These are phyloP conservation scores for Paecilomyces variotii DNA, from an alignment of 2,329 filamentous ascomycete genomes.

Conservation along the genomic window DNA sequence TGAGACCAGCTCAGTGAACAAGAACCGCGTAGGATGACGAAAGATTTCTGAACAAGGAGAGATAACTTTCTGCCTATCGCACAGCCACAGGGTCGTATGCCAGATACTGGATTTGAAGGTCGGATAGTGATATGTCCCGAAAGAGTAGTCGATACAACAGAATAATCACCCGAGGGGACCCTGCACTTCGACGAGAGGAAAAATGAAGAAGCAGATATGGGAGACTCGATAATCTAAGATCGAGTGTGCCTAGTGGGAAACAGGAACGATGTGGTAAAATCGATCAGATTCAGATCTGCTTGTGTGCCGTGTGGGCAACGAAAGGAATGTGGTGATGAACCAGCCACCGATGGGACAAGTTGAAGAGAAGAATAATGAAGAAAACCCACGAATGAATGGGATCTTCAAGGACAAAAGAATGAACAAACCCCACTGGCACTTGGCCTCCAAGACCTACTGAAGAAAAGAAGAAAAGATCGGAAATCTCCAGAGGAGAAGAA, in stretches of 20 bases:
- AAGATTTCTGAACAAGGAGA: slow-evolving; percentile 1
- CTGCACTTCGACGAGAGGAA: neutral
- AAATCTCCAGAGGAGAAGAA: neutral
- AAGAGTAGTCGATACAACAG: neutral
- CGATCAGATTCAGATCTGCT: neutral
- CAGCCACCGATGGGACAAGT: slow-evolving; percentile 11
- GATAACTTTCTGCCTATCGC: neutral
- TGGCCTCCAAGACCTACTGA: neutral
- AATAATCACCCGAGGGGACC: neutral
- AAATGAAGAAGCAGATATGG: neutral
- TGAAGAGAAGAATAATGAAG: neutral
- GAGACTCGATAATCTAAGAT: neutral
- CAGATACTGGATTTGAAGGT: neutral
- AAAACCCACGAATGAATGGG: slow-evolving; percentile 5
- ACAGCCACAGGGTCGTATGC: neutral
- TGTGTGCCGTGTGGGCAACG: slow-evolving; percentile 15
- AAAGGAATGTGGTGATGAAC: slow-evolving; percentile 22
- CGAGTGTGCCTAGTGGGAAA: neutral
- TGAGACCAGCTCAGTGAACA: slow-evolving; percentile 25
- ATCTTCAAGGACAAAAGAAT: slow-evolving; percentile 5
- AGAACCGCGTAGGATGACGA: slow-evolving; percentile 2
- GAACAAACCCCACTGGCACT: neutral
- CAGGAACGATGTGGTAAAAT: neutral
- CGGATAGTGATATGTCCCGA: neutral
- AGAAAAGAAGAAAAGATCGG: neutral